Base-by-base conservation (phyloP, 441 rosid genomes). In the Hypseocharis bilobata region DNA sequence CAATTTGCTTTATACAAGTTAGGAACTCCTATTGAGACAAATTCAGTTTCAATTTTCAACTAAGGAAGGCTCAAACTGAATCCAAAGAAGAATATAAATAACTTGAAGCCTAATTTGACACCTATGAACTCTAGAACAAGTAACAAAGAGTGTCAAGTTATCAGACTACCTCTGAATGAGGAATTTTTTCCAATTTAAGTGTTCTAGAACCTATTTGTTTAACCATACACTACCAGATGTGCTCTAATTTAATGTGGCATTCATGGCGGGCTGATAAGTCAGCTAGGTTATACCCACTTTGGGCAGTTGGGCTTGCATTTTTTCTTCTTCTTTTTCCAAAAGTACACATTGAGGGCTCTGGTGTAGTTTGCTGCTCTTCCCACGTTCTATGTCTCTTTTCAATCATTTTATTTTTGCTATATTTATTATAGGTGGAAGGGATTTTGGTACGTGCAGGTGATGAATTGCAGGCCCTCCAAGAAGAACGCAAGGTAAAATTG, bases 381-480 rank as follows among this genome's bases (percentile, higher is more conserved):
- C 16, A 1, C 19, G 17, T 29, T 40, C 69, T 11, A 13, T 5
- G 16, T 16, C 51, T 22, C 11, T 52, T 56, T 63, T 25, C 26
- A 20, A 51, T 73, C 40, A n/a, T 70, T 34, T 40, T 55, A 3
- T 45, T 6, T 57, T 10, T 62, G 23, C 34, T 45, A 4, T 63
- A 16, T 49, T 56, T 71, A 54, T 68, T 71, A 19, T 63, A 90
- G 98, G 81, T 93, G 49, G 97, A 93, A 77, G 98, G 98, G 58
- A 83, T 87, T 65, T 65, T 93, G 71, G 75, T 80, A 1, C 86
- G 95, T 5, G 96, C 97, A 28, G 86, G 81, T 0, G 88, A 93
- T 83, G 97, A 83, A 80, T 79, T 93, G 44, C 75, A 84, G 71
- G 93, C 90, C 58, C 95, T 93, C 73, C 97, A 93, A 80, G 89